A percentile compares a stretch with the other conserved stretches of the same genome.
Evolutionary conservation across 331 rosid species (phyloP).

Genomic region (Quercus phellos): DNA sequence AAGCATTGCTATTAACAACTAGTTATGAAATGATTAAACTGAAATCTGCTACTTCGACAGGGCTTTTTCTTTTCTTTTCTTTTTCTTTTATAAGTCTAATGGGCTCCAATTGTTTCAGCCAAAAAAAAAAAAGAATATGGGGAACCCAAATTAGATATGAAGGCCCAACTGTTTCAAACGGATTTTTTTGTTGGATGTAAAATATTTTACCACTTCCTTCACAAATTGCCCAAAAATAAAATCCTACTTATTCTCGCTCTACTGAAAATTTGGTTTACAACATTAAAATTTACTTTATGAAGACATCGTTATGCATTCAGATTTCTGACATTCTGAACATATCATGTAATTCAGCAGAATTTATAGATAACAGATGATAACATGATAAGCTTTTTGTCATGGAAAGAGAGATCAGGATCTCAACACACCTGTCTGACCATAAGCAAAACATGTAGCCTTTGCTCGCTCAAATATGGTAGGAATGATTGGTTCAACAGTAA

Average conservation of each 20-base stretch:
- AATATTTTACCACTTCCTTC: not conserved
- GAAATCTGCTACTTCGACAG: not conserved
- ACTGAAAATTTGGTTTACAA: not conserved
- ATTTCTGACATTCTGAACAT: not conserved
- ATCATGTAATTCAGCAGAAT: not conserved
- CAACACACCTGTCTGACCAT: conserved; percentile 86
- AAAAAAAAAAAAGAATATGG: not conserved
- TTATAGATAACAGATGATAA: conserved; percentile 3
- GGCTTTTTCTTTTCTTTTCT: too few relatives aligned
- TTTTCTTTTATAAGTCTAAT: not conserved
- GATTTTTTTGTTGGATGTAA: not conserved
- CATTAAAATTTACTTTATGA: not conserved
- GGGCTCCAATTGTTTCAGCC: not conserved
- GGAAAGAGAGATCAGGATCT: conserved; percentile 4
- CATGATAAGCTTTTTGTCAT: not conserved
- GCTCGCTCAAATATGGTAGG: conserved; percentile 89
- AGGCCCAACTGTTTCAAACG: not conserved
- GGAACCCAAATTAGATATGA: not conserved
- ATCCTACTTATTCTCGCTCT: not conserved
- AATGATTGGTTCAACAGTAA: conserved; percentile 87
- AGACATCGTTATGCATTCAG: not conserved
- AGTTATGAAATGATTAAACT: not conserved
- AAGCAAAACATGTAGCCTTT: conserved; percentile 97
- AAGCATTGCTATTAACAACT: not conserved
- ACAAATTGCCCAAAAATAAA: not conserved